phyloP scores from a whole-genome alignment of 2,329 filamentous ascomycete species.

The Pyrenochaeta sp. region DNA sequence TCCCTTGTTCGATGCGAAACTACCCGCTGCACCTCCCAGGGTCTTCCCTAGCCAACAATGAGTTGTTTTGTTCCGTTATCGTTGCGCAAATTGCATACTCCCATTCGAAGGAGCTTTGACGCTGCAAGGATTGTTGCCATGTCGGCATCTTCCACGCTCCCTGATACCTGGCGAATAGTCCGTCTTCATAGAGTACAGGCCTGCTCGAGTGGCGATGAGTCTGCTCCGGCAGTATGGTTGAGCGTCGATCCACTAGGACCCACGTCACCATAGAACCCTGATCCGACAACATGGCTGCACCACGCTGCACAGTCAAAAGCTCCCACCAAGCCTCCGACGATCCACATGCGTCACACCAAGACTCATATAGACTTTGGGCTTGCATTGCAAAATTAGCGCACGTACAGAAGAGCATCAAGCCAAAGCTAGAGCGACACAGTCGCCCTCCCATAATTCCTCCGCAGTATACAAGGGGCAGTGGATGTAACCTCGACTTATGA shows the following conservation, averaged over 20 bases:
- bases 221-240: conserved; percentile 11
- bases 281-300: conserved; percentile 12
- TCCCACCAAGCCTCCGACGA: neutral
- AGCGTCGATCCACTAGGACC: conserved; percentile 6
- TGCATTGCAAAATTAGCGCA: conserved; percentile 3
- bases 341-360: neutral
- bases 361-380: conserved; percentile 1
- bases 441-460: neutral
- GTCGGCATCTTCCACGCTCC: neutral
- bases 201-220: neutral
- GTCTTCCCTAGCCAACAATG: neutral
- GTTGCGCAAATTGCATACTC: neutral
- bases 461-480: neutral
- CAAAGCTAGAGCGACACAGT: neutral
- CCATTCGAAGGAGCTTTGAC: neutral
- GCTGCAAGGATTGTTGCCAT: neutral
- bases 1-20: neutral
- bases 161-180: neutral
- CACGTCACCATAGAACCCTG: conserved; percentile 1
- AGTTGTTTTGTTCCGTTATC: neutral
- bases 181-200: neutral
- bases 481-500: neutral
- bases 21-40: conserved; percentile 1
- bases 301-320: neutral
- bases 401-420: neutral